Percentiles rank a stretch among this genome's conserved stretches.
These are phyloP conservation scores for Plasmodium inui DNA, from an alignment of 169 alveolate species.

Conservation along the genomic window DNA sequence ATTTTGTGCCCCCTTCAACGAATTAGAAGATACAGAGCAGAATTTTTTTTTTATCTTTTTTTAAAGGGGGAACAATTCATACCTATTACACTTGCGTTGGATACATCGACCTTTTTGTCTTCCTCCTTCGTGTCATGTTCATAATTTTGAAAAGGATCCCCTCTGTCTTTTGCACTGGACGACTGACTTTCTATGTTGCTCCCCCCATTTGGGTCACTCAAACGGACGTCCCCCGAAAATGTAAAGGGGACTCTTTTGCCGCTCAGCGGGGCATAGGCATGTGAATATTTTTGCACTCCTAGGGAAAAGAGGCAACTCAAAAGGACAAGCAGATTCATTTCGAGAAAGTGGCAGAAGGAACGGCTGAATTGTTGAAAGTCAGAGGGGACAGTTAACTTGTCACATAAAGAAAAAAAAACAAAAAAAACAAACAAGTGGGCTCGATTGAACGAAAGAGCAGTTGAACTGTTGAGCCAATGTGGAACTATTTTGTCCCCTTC, in stretches of 20 bases:
- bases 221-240: constrained; percentile 46
- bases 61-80: not conserved
- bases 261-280: not conserved
- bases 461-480: not conserved
- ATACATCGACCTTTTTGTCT: not conserved
- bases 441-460: not conserved
- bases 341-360: not conserved
- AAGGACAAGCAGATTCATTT: constrained; percentile 11
- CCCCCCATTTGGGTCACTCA: not conserved
- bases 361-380: not conserved
- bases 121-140: not conserved
- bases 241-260: constrained; percentile 11
- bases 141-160: not conserved
- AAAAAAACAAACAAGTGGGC: too few species aligned
- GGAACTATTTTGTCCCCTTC: not conserved
- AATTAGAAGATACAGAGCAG: not conserved
- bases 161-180: not conserved
- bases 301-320: constrained; percentile 10
- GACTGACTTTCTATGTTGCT: not conserved
- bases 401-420: not conserved
- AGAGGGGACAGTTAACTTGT: not conserved
- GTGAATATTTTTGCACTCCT: not conserved
- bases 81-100: constrained; percentile 27
- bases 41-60: not conserved
- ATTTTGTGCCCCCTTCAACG: not conserved